Percentiles rank a stretch among this genome's conserved stretches.
Evolutionary conservation across 202 grass and related monocot species (phyloP).

Genomic region (Carex sylvatica): DNA sequence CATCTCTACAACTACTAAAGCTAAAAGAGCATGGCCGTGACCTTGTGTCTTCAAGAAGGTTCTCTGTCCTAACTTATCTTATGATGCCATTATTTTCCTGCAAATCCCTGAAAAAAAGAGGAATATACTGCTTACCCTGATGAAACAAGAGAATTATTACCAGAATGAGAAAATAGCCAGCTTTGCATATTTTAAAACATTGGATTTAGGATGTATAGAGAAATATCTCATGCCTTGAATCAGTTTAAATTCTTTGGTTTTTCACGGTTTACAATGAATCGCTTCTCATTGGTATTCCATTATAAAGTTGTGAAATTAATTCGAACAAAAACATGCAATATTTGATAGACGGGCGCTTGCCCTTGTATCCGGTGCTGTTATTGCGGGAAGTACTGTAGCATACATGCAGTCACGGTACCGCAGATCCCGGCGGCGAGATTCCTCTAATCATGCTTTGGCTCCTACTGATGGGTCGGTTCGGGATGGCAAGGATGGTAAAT

Average conservation of each 20-base stretch:
- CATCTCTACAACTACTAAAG: slow-evolving; percentile 83
- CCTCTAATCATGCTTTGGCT: slow-evolving; percentile 20
- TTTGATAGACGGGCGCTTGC: slow-evolving; percentile 63
- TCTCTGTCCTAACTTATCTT: slow-evolving; percentile 14
- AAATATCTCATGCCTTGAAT: neutral
- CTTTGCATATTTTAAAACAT: neutral
- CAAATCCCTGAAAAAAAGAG: neutral
- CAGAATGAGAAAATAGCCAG: neutral
- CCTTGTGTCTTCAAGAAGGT: slow-evolving; percentile 74
- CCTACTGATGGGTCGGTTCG: slow-evolving; percentile 26
- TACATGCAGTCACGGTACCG: slow-evolving; percentile 51
- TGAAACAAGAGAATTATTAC: slow-evolving; percentile 5
- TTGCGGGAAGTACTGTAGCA: slow-evolving; percentile 76
- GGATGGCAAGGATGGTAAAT: slow-evolving; percentile 29
- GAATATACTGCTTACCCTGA: slow-evolving; percentile 11
- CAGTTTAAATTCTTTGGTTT: neutral
- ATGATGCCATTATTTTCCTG: neutral
- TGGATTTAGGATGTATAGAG: neutral
- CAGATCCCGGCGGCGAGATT: slow-evolving; percentile 8
- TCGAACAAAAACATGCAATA: slow-evolving; percentile 11
- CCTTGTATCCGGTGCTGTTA: slow-evolving; percentile 64
- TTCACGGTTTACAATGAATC: neutral
- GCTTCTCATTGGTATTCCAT: slow-evolving; percentile 7
- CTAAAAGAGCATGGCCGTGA: slow-evolving; percentile 67
- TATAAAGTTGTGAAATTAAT: slow-evolving; percentile 15